Evolutionary conservation across 2,329 filamentous ascomycete species (phyloP).

Genomic region (Madurella mycetomatis): DNA sequence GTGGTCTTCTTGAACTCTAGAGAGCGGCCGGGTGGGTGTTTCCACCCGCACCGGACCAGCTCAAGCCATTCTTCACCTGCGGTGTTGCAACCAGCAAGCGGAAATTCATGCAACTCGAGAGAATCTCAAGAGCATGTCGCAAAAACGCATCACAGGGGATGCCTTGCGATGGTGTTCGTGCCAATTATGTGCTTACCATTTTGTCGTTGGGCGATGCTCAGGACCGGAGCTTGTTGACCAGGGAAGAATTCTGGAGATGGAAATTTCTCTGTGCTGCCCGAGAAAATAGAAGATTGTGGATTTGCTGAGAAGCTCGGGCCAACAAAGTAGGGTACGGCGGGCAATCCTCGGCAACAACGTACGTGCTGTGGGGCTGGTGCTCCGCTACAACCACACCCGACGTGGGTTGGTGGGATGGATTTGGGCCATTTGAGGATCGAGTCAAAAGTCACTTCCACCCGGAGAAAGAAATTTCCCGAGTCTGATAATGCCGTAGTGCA

Average conservation of each 20-base stretch:
- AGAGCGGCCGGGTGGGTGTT: constrained; percentile 61
- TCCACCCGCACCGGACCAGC: constrained; percentile 47
- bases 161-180: constrained; percentile 27
- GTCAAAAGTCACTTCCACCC: too few relatives aligned
- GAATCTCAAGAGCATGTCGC: constrained; percentile 29
- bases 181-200: constrained; percentile 56
- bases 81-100: constrained; percentile 41
- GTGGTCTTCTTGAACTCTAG: constrained; percentile 84
- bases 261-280: constrained; percentile 18
- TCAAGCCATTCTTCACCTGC: constrained; percentile 64
- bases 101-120: constrained; percentile 36
- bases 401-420: too few relatives aligned
- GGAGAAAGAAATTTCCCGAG: too few relatives aligned
- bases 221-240: constrained; percentile 37
- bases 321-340: constrained; percentile 24
- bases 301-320: constrained; percentile 18
- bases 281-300: constrained; percentile 28
- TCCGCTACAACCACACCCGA: neutral
- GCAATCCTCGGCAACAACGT: constrained; percentile 16
- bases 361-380: neutral
- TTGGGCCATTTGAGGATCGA: too few relatives aligned
- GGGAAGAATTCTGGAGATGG: constrained; percentile 26
- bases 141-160: constrained; percentile 21
- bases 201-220: constrained; percentile 50
- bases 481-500: too few relatives aligned